phyloP scores from a whole-genome alignment of 2,329 filamentous ascomycete species.

The Colletotrichum lindemuthianum region DNA sequence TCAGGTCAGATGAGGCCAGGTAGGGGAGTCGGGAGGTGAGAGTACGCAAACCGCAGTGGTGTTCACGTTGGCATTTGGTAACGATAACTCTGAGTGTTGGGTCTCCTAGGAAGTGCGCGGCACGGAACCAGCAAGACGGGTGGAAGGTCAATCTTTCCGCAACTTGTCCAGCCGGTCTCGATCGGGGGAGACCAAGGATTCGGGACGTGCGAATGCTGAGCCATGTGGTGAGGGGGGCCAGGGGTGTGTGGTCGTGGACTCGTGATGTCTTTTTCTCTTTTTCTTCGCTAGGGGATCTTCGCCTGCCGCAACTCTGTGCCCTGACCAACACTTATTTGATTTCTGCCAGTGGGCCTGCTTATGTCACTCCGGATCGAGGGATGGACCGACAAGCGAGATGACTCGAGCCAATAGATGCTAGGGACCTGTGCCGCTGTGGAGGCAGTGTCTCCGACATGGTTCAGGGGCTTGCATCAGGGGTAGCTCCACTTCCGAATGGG shows the following conservation, averaged over 20 bases:
- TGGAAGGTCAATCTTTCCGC: conserved; percentile 28
- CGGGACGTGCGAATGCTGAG: background rate
- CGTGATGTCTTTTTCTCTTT: background rate
- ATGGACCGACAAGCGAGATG: background rate
- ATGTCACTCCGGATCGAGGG: background rate
- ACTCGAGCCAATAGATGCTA: no score
- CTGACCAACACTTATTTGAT: conserved; percentile 11
- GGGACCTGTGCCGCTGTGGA: no score
- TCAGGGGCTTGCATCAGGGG: no score
- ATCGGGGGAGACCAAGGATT: conserved; percentile 14
- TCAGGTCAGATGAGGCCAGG: background rate
- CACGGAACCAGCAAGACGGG: background rate
- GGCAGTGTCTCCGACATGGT: no score
- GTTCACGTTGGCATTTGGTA: no score
- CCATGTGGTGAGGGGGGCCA: conserved; percentile 3
- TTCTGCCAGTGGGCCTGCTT: background rate
- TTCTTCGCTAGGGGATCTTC: background rate
- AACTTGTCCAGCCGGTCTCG: conserved; percentile 23
- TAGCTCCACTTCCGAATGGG: no score
- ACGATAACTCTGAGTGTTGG: no score
- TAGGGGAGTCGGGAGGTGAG: background rate
- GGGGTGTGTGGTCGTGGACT: background rate
- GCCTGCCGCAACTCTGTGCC: conserved; percentile 28
- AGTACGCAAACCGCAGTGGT: no score
- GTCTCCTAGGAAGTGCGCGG: no score